These are phyloP conservation scores for Chara braunii DNA, from an alignment of 139 green algal genomes.

Conservation along the genomic window DNA sequence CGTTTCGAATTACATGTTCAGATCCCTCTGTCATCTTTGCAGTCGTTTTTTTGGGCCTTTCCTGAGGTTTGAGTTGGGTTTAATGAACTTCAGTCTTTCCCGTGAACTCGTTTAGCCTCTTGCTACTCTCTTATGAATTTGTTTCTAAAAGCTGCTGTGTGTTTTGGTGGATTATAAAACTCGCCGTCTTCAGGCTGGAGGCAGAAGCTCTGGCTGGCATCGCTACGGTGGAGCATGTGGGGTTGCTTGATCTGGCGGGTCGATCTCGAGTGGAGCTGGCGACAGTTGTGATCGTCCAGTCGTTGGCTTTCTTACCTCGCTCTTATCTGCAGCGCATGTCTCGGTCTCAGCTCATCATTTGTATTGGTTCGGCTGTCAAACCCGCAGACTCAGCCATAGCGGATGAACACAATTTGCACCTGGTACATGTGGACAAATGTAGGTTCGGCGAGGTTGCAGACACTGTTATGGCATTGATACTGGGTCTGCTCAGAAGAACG, in stretches of 20 bases:
- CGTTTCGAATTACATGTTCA: too few species aligned
- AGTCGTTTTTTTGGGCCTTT: too few species aligned
- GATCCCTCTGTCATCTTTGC: too few species aligned
- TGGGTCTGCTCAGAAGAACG: slow-evolving; percentile 17
- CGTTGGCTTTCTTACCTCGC: slow-evolving; percentile 24
- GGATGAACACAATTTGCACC: slow-evolving; percentile 27
- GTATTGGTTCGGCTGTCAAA: slow-evolving; percentile 15
- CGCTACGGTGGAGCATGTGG: slow-evolving; percentile 16
- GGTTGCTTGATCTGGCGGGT: slow-evolving; percentile 9
- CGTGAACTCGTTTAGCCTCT: too few species aligned
- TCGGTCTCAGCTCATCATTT: slow-evolving; percentile 1
- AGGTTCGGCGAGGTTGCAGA: slow-evolving; percentile 25
- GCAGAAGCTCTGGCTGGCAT: slow-evolving; percentile 13
- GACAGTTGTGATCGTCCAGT: slow-evolving; percentile 23
- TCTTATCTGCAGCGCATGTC: neutral
- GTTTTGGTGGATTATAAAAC: too few species aligned
- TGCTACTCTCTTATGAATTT: too few species aligned
- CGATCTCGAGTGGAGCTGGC: slow-evolving; percentile 10
- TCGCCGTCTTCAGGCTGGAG: slow-evolving; percentile 20
- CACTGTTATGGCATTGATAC: slow-evolving; percentile 30
- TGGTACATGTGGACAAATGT: slow-evolving; percentile 20
- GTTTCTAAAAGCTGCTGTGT: too few species aligned
- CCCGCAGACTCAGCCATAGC: slow-evolving; percentile 19
- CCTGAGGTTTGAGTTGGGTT: too few species aligned
- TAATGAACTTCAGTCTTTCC: too few species aligned